Evolutionary conservation across 768 basidiomycete genomes (phyloP), one percentile per base, ranked within the genome.

Genomic region (Leccinum uliginosum): DNA sequence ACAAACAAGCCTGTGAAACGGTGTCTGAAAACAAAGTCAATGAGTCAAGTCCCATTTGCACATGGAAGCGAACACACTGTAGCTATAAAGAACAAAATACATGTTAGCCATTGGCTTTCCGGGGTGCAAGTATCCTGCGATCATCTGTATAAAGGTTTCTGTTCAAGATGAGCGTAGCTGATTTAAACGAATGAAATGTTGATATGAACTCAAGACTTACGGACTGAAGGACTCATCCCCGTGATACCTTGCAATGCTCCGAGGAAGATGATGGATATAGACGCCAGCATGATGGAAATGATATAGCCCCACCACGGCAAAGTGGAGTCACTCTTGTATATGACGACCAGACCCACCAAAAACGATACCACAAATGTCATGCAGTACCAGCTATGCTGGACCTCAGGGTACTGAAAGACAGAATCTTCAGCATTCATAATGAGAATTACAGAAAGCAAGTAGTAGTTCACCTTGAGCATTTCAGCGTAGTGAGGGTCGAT

Each of bases 241-340:
- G 80, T 78, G 59, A 82, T 80, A 10, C 80, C 81, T 48, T 75
- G 78, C 1, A 85, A 72, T 0, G 82, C 79, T 17, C 80, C 75
- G 51, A 83, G 74, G 68, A 85, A 80, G 7, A 82, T 75, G 50
- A 83, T 65, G 59, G 78, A 81, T 35, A 82, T 58, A 2, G 71
- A 64, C 0, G 83, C 76, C 53, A 87, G 69, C 30, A 83, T 65
- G 34, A 86, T 63, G n/a, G 76, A 74, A n/a, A 84, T 76, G 55
- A 82, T 70, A 51, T 82, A 68, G 3, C 76, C 80, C 80, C 81
- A 83, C 84, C 84, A 84, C 8, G 84, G 83, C 29, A 85, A 65
- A 4, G 76, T 80, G 9, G 82, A 80, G 53, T 77, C 57, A 17
- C 76, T 79, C 40, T 78, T 77, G 66, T 85, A 85, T 58, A 79